Conservation (phyloP, 352 stramenopile genomes). For the Phytophthora citrophthora region DNA sequence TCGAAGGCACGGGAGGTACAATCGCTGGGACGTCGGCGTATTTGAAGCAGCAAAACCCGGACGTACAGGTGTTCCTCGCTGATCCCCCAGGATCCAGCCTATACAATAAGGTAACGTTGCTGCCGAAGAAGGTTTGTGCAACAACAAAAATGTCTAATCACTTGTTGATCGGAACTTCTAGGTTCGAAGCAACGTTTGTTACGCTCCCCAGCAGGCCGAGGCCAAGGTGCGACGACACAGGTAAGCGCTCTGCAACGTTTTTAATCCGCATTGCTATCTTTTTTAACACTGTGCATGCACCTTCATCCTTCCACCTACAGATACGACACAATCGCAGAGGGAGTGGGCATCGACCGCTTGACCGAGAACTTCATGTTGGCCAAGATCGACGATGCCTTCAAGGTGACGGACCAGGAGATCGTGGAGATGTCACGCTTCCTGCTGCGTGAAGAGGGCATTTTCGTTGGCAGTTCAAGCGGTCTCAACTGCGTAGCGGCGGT, state of each 20-base stretch:
- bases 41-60: conserved; percentile 90
- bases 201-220: conserved; percentile 95
- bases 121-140: not conserved
- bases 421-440: conserved; percentile 98
- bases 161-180: conserved; percentile 15
- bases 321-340: conserved; percentile 98
- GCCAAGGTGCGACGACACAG: conserved; percentile 91
- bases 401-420: conserved; percentile 95
- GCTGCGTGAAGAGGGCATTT: conserved; percentile 95
- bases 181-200: conserved; percentile 95
- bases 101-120: conserved; percentile 90
- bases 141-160: not conserved
- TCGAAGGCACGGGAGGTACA: conserved; percentile 94
- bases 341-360: conserved; percentile 97
- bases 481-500: conserved; percentile 89
- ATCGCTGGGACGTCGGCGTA: conserved; percentile 96
- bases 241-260: conserved; percentile 18
- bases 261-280: too few species aligned
- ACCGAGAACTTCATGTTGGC: conserved; percentile 96
- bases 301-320: conserved; percentile 37
- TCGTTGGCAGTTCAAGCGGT: conserved; percentile 92
- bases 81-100: conserved; percentile 97
- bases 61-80: conserved; percentile 93
- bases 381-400: conserved; percentile 88
- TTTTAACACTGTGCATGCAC: not conserved